Evolutionary conservation across 2,329 filamentous ascomycete species (phyloP).

Genomic region (Microsporum canis): DNA sequence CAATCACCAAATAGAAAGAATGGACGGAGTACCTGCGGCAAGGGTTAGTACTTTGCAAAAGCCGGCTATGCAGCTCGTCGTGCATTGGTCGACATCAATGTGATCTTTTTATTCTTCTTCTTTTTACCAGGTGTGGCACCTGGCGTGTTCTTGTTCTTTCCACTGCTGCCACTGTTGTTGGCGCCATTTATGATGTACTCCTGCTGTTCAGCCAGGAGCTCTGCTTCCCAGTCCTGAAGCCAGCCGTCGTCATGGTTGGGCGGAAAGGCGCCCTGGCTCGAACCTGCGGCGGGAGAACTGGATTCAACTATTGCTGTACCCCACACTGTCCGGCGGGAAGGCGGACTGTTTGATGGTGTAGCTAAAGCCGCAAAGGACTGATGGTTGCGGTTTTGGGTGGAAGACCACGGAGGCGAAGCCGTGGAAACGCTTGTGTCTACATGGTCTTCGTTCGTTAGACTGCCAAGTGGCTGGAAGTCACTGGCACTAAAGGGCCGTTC

Average conservation of each 20-base stretch:
- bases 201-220: constrained; percentile 39
- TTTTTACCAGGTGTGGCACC: constrained; percentile 36
- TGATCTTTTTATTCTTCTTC: constrained; percentile 59
- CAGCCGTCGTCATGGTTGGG: constrained; percentile 60
- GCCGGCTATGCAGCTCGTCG: constrained; percentile 42
- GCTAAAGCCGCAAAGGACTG: constrained; percentile 48
- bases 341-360: constrained; percentile 70
- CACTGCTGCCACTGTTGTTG: background rate
- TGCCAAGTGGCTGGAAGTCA: constrained; percentile 54
- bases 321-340: constrained; percentile 72
- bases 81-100: constrained; percentile 55
- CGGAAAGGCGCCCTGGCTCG: background rate
- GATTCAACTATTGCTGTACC: constrained; percentile 61
- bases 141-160: background rate
- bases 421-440: constrained; percentile 26
- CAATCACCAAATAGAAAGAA: background rate
- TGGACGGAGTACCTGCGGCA: too few species aligned
- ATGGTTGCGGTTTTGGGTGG: constrained; percentile 23
- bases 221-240: constrained; percentile 71
- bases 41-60: too few species aligned
- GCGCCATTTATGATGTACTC: constrained; percentile 12
- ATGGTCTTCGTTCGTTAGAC: constrained; percentile 18
- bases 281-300: constrained; percentile 40
- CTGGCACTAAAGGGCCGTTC: constrained; percentile 44
- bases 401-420: constrained; percentile 33